phyloP scores from a whole-genome alignment of 768 basidiomycete genomes.

The Plicaturopsis crispa region DNA sequence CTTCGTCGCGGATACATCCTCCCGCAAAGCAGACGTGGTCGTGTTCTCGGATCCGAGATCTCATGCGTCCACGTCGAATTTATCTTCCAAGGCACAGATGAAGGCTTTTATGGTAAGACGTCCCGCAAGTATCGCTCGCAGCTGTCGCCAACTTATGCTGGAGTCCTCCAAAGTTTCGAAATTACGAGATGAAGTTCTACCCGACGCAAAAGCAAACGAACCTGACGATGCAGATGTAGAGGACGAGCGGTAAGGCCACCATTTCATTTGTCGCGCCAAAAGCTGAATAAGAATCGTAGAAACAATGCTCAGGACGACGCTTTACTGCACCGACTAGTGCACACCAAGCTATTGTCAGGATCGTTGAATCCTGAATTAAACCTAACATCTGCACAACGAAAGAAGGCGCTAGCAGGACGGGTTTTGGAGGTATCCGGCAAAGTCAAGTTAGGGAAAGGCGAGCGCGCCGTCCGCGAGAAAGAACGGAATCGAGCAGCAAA shows the following conservation, averaged over 20 bases:
- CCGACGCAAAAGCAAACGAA: constrained; percentile 14
- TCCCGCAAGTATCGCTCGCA: too few species aligned
- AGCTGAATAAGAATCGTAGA: constrained; percentile 27
- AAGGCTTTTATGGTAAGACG: constrained; percentile 70
- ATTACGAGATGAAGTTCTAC: constrained; percentile 30
- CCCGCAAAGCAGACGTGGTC: constrained; percentile 36
- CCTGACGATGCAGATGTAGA: constrained; percentile 37
- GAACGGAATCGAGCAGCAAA: constrained; percentile 70
- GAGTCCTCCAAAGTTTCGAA: constrained; percentile 78
- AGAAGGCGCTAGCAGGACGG: constrained; percentile 72
- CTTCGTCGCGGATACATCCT: constrained; percentile 25
- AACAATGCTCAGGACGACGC: constrained; percentile 75
- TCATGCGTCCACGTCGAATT: constrained; percentile 11
- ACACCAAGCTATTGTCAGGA: constrained; percentile 73
- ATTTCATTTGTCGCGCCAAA: neutral
- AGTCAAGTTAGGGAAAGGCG: constrained; percentile 70
- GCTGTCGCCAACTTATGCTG: too few species aligned
- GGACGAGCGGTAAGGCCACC: constrained; percentile 43
- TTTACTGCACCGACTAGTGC: constrained; percentile 68
- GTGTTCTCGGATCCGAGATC: constrained; percentile 36
- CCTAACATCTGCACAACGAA: constrained; percentile 57
- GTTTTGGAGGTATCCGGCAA: constrained; percentile 64
- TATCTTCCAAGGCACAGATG: constrained; percentile 32
- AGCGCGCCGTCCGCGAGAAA: constrained; percentile 45
- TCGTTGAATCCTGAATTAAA: constrained; percentile 57